Conservation (phyloP, 148 eudicot genomes). For the Arbutus unedo region DNA sequence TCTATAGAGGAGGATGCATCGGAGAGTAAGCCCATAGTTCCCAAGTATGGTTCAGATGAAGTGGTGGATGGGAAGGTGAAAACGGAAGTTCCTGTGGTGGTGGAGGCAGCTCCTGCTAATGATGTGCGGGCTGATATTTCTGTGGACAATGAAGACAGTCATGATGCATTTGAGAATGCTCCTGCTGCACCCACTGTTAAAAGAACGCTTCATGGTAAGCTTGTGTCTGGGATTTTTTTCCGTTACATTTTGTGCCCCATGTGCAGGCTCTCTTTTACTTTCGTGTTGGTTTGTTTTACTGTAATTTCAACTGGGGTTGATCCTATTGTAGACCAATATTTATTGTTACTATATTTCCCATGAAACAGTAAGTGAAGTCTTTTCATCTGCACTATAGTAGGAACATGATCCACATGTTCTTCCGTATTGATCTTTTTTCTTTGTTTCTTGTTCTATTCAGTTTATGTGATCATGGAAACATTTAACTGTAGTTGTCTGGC, state of each 20-base stretch:
- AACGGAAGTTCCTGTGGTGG: constrained; percentile 29
- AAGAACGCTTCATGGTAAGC: constrained; percentile 77
- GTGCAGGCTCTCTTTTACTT: constrained; percentile 2
- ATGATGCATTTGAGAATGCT: constrained; percentile 34
- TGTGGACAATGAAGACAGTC: constrained; percentile 26
- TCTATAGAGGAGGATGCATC: constrained; percentile 59
- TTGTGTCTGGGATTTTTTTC: background rate
- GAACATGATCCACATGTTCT: background rate
- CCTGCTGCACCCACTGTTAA: constrained; percentile 46
- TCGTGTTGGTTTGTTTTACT: too few relatives aligned
- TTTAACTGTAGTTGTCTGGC: background rate
- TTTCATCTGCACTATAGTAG: background rate
- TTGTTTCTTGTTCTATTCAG: background rate
- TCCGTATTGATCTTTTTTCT: background rate
- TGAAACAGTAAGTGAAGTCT: background rate
- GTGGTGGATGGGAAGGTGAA: constrained; percentile 42
- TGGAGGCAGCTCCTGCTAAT: constrained; percentile 41
- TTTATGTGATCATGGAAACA: background rate
- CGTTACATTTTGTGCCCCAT: background rate
- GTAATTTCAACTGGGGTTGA: background rate
- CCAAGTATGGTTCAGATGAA: constrained; percentile 42
- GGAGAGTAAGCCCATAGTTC: constrained; percentile 64
- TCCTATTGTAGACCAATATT: too few relatives aligned
- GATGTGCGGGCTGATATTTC: constrained; percentile 45
- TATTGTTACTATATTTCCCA: background rate